A percentile compares a stretch with the other conserved stretches of the same genome.
These are phyloP conservation scores for Alternaria sp. DNA, from an alignment of 2,329 filamentous ascomycete genomes.

Conservation along the genomic window DNA sequence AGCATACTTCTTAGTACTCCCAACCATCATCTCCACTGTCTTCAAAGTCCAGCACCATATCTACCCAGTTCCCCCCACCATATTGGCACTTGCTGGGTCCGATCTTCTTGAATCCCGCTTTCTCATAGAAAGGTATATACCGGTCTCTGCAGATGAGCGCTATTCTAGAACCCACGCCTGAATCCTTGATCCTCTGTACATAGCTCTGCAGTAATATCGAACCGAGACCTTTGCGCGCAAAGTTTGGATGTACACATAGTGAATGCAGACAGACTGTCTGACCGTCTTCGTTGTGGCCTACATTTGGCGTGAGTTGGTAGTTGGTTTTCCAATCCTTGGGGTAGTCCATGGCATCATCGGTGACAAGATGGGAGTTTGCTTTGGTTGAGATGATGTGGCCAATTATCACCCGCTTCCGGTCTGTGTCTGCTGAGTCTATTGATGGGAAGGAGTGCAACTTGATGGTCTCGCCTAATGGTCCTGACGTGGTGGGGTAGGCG, in stretches of 20 bases:
- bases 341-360: slow-evolving; percentile 77
- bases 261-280: slow-evolving; percentile 82
- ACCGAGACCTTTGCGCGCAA: slow-evolving; percentile 77
- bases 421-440: slow-evolving; percentile 65
- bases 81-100: slow-evolving; percentile 75
- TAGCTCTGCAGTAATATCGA: slow-evolving; percentile 77
- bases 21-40: slow-evolving; percentile 5
- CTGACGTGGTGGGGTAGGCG: slow-evolving; percentile 59
- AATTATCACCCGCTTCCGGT: slow-evolving; percentile 69
- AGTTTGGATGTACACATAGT: slow-evolving; percentile 76
- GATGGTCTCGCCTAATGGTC: slow-evolving; percentile 54
- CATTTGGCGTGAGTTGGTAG: slow-evolving; percentile 38
- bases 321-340: slow-evolving; percentile 70
- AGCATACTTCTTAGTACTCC: slow-evolving; percentile 1
- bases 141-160: slow-evolving; percentile 79
- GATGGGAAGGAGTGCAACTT: slow-evolving; percentile 63
- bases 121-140: slow-evolving; percentile 76
- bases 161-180: slow-evolving; percentile 73
- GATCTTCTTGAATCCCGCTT: slow-evolving; percentile 72
- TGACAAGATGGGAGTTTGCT: slow-evolving; percentile 67
- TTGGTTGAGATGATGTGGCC: slow-evolving; percentile 81
- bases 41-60: slow-evolving; percentile 68
- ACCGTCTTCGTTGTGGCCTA: slow-evolving; percentile 76
- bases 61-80: slow-evolving; percentile 80
- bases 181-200: slow-evolving; percentile 75